A percentile compares a stretch with the other conserved stretches of the same genome.
These are phyloP conservation scores for Buxus sempervirens DNA, from an alignment of 164 flowering plant genomes.

Conservation along the genomic window DNA sequence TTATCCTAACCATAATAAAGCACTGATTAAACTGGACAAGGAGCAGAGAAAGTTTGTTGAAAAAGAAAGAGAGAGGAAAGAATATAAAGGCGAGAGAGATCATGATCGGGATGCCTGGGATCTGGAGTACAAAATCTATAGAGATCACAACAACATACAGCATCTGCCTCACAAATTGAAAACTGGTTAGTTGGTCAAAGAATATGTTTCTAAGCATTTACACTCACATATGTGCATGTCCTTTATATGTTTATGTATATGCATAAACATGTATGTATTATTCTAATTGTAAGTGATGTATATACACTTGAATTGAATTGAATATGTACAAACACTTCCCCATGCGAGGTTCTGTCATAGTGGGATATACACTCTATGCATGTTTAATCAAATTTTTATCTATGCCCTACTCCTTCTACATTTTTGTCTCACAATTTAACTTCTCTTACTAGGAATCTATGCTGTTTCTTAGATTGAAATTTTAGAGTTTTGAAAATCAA, in stretches of 20 bases:
- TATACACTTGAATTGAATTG: neutral
- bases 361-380: too few species aligned
- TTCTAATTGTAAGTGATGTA: neutral
- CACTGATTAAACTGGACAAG: slow-evolving; percentile 39
- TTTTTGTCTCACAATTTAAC: too few species aligned
- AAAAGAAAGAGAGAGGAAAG: slow-evolving; percentile 59
- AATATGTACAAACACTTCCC: too few species aligned
- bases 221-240: slow-evolving; percentile 46
- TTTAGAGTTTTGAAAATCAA: too few species aligned
- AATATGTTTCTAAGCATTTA: slow-evolving; percentile 40
- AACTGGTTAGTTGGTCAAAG: slow-evolving; percentile 40
- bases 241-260: neutral
- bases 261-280: neutral
- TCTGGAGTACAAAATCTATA: slow-evolving; percentile 42
- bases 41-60: slow-evolving; percentile 55
- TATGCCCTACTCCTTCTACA: too few species aligned
- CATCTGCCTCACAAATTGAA: slow-evolving; percentile 46
- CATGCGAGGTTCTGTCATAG: too few species aligned
- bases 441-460: too few species aligned
- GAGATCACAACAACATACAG: slow-evolving; percentile 45
- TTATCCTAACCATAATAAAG: slow-evolving; percentile 50
- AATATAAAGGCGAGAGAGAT: slow-evolving; percentile 54
- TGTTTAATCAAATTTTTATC: too few species aligned
- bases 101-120: slow-evolving; percentile 54
- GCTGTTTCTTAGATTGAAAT: too few species aligned